Percentiles rank a stretch among this genome's conserved stretches.
These are phyloP conservation scores for Pseudogymnoascus sp. DNA, from an alignment of 2,329 filamentous ascomycete species.

Conservation along the genomic window DNA sequence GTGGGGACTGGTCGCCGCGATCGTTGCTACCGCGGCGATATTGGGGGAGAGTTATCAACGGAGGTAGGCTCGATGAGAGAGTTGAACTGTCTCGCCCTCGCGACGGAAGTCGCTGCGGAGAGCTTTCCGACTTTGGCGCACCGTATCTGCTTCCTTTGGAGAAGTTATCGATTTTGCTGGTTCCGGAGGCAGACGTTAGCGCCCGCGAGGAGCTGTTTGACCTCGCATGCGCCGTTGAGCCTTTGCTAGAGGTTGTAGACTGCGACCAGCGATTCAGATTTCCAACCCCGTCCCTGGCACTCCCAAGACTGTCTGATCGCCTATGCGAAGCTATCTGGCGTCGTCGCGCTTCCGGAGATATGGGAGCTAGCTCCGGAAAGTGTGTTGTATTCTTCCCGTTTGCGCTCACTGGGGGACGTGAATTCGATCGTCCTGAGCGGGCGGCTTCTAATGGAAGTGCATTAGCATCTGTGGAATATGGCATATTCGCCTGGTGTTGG, in stretches of 20 bases:
- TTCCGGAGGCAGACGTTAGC: conserved; percentile 24
- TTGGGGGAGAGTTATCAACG: conserved; percentile 27
- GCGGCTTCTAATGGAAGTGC: neutral
- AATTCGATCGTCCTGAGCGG: conserved; percentile 2
- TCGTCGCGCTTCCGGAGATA: conserved; percentile 18
- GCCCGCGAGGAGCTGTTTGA: conserved; percentile 16
- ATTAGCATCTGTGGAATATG: conserved; percentile 1
- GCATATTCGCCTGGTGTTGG: conserved; percentile 3
- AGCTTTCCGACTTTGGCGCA: conserved; percentile 19
- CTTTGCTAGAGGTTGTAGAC: conserved; percentile 44
- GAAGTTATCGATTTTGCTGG: conserved; percentile 14
- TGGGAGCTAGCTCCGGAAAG: conserved; percentile 13
- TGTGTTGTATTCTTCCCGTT: conserved; percentile 1
- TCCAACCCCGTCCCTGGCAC: conserved; percentile 38
- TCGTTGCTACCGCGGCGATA: conserved; percentile 18
- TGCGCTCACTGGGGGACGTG: neutral
- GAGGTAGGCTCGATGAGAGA: conserved; percentile 14
- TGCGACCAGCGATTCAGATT: conserved; percentile 47
- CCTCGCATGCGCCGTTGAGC: conserved; percentile 29
- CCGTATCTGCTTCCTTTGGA: conserved; percentile 19
- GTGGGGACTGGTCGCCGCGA: conserved; percentile 22
- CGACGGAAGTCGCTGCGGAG: conserved; percentile 17
- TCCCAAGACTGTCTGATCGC: conserved; percentile 32
- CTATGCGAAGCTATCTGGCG: conserved; percentile 23
- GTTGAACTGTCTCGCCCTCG: conserved; percentile 16